phyloP scores from a whole-genome alignment of 2,329 filamentous ascomycete genomes.

The Hymenoscyphus linearis region DNA sequence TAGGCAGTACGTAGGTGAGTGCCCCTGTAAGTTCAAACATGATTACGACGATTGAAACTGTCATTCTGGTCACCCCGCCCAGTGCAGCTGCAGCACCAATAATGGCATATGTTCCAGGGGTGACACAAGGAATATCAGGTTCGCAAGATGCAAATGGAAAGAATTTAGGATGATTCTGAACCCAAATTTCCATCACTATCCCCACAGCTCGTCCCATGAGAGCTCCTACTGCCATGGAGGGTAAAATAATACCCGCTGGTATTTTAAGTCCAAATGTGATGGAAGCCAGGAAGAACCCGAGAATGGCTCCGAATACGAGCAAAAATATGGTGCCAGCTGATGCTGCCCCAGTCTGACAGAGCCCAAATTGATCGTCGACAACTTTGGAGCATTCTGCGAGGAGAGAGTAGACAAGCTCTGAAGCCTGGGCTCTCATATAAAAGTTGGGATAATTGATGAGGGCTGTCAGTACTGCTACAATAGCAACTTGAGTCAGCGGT shows the following conservation, averaged over 20 bases:
- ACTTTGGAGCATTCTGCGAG: slow-evolving; percentile 86
- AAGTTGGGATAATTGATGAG: slow-evolving; percentile 92
- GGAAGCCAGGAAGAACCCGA: slow-evolving; percentile 80
- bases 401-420: slow-evolving; percentile 84
- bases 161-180: slow-evolving; percentile 69
- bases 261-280: slow-evolving; percentile 93
- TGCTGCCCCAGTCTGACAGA: slow-evolving; percentile 82
- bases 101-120: slow-evolving; percentile 92
- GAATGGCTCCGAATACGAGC: slow-evolving; percentile 71
- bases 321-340: slow-evolving; percentile 78
- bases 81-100: slow-evolving; percentile 93
- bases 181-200: slow-evolving; percentile 84
- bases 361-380: slow-evolving; percentile 78
- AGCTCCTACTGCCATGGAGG: slow-evolving; percentile 93
- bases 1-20: slow-evolving; percentile 91
- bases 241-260: slow-evolving; percentile 90
- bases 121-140: slow-evolving; percentile 82
- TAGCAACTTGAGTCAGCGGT: slow-evolving; percentile 72
- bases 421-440: slow-evolving; percentile 90
- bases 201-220: slow-evolving; percentile 85
- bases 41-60: slow-evolving; percentile 96
- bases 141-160: slow-evolving; percentile 77
- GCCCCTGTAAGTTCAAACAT: slow-evolving; percentile 99
- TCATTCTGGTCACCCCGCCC: slow-evolving; percentile 90
- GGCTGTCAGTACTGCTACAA: slow-evolving; percentile 77